Evolutionary conservation across 805 yeast species (phyloP).

Genomic region (Candida maltosa): DNA sequence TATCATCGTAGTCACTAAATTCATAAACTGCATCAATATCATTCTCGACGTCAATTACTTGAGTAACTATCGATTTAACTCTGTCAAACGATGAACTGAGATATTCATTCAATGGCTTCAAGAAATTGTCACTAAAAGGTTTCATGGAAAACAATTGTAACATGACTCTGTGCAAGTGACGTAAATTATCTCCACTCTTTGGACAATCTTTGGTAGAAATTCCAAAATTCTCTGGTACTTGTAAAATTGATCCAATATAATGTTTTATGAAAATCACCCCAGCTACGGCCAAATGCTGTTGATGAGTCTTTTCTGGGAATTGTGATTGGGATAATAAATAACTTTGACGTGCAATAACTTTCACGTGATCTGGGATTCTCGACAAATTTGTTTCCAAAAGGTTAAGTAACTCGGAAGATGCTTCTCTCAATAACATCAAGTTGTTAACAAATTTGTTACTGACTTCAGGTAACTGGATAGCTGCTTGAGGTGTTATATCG

Average conservation of each 20-base stretch:
- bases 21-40: slow-evolving; percentile 59
- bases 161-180: slow-evolving; percentile 54
- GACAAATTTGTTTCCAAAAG: slow-evolving; percentile 43
- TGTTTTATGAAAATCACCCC: slow-evolving; percentile 63
- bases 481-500: slow-evolving; percentile 53
- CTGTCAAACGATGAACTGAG: slow-evolving; percentile 49
- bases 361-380: slow-evolving; percentile 34
- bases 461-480: slow-evolving; percentile 79
- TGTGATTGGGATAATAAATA: slow-evolving; percentile 38
- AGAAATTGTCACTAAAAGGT: slow-evolving; percentile 66
- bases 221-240: slow-evolving; percentile 57
- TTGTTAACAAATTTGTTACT: slow-evolving; percentile 68
- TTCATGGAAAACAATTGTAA: slow-evolving; percentile 66
- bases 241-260: slow-evolving; percentile 44
- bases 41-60: slow-evolving; percentile 50
- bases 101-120: slow-evolving; percentile 79
- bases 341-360: slow-evolving; percentile 31
- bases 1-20: slow-evolving; percentile 66
- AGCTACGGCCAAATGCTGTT: slow-evolving; percentile 59
- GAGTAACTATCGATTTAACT: slow-evolving; percentile 42
- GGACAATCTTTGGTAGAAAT: slow-evolving; percentile 30
- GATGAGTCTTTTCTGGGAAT: slow-evolving; percentile 58
- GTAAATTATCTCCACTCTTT: slow-evolving; percentile 46
- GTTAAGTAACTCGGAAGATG: slow-evolving; percentile 57
- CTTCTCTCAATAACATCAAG: slow-evolving; percentile 70